Percentiles rank a stretch among this genome's conserved stretches.
phyloP scores from a whole-genome alignment of 2,329 filamentous ascomycete species.

The Alternaria conjuncta region DNA sequence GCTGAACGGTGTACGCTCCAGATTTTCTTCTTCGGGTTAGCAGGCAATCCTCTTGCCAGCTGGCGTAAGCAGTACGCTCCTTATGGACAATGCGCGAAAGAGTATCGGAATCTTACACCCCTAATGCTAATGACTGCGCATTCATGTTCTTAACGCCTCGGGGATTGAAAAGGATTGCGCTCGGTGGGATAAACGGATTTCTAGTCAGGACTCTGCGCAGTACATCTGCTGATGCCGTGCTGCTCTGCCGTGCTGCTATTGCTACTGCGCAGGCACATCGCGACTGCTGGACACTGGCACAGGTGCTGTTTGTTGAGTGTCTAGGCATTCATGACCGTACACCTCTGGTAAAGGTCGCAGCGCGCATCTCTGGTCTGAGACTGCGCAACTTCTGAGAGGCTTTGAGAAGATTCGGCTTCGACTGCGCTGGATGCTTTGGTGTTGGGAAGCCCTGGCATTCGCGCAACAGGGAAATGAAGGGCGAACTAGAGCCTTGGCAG shows the following conservation, averaged over 20 bases:
- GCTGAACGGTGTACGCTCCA: background rate
- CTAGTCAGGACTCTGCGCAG: background rate
- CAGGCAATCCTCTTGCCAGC: background rate
- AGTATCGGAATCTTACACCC: background rate
- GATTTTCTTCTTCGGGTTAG: background rate
- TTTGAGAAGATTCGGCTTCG: background rate
- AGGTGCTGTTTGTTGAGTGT: background rate
- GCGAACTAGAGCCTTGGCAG: conserved; percentile 8
- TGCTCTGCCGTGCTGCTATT: background rate
- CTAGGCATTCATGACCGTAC: background rate
- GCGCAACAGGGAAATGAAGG: conserved; percentile 4
- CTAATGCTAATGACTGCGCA: background rate
- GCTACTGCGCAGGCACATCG: background rate
- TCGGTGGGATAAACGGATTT: background rate
- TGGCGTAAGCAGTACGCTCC: conserved; percentile 6
- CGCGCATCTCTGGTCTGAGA: background rate
- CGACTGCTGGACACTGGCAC: background rate
- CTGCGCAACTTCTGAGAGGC: background rate
- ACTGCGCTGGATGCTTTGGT: background rate
- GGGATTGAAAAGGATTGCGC: background rate
- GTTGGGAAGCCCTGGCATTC: background rate
- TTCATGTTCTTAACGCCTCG: background rate
- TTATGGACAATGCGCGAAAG: background rate
- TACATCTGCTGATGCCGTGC: background rate
- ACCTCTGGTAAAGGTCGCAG: background rate